phyloP scores from a whole-genome alignment of 2,329 filamentous ascomycete species.

The Cladobotryum mycophilum region DNA sequence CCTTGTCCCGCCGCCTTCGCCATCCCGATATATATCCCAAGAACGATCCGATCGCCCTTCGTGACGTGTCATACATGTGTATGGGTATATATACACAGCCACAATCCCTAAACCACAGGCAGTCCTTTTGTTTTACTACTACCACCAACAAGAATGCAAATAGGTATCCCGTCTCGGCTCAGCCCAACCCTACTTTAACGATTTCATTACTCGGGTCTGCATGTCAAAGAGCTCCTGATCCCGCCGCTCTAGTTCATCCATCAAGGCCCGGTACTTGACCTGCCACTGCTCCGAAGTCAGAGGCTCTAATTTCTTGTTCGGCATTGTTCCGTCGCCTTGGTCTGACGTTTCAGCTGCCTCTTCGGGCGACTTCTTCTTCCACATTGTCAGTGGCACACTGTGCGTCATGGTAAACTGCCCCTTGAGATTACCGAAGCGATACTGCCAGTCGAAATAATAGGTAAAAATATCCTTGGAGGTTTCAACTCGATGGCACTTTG shows the following conservation, averaged over 20 bases:
- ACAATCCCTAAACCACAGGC: too few species aligned
- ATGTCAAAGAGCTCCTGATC: conserved; percentile 46
- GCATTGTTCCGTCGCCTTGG: conserved; percentile 8
- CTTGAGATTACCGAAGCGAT: conserved; percentile 46
- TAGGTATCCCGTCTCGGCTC: conserved; percentile 10
- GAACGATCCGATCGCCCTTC: too few species aligned
- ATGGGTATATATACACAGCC: too few species aligned
- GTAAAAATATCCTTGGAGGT: conserved; percentile 33
- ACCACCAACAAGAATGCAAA: conserved; percentile 3
- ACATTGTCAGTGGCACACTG: conserved; percentile 37
- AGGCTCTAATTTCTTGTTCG: conserved; percentile 12
- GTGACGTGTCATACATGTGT: too few species aligned
- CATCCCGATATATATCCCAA: too few species aligned
- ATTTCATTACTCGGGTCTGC: conserved; percentile 36
- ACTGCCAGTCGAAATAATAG: conserved; percentile 50
- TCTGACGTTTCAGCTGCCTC: conserved; percentile 14
- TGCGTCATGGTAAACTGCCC: conserved; percentile 49
- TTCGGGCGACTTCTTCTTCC: conserved; percentile 26
- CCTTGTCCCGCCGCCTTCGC: too few species aligned
- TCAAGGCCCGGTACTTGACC: conserved; percentile 49
- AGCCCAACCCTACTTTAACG: conserved; percentile 20
- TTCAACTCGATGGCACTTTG: conserved; percentile 38
- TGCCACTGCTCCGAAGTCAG: conserved; percentile 41
- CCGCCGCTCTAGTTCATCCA: conserved; percentile 52
- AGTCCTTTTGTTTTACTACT: too few species aligned